Evolutionary conservation across 2,329 filamentous ascomycete genomes (phyloP).

Genomic region (Talaromyces sp.): DNA sequence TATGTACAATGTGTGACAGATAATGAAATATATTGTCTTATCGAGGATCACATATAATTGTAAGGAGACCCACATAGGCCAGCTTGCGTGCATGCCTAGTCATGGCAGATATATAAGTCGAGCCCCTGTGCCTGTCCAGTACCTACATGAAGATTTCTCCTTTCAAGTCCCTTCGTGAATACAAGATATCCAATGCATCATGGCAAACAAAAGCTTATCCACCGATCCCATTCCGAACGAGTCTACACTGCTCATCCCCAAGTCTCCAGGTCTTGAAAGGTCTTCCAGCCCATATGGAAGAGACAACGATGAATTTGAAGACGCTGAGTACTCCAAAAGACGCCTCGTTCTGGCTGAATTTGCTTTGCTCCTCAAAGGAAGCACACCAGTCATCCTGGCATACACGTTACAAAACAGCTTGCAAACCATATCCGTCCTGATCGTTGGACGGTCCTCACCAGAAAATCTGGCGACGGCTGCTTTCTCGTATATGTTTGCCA

Average conservation of each 20-base stretch:
- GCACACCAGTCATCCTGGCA: constrained; percentile 74
- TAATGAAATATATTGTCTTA: background rate
- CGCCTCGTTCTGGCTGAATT: constrained; percentile 56
- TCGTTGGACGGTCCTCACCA: constrained; percentile 74
- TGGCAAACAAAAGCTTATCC: background rate
- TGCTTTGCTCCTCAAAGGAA: constrained; percentile 64
- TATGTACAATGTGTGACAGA: too few species aligned
- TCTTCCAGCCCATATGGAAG: constrained; percentile 11
- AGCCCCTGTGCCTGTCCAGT: background rate
- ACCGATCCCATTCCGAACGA: constrained; percentile 20
- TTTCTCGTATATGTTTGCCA: constrained; percentile 91
- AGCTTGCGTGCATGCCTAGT: background rate
- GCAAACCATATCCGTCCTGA: constrained; percentile 76
- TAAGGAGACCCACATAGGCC: background rate
- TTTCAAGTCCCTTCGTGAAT: too few species aligned
- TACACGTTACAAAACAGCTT: constrained; percentile 83
- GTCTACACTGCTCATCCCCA: constrained; percentile 29
- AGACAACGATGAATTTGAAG: background rate
- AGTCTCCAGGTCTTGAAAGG: constrained; percentile 19
- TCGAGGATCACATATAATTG: background rate
- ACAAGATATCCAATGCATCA: background rate
- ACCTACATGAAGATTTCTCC: too few species aligned
- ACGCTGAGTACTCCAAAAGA: constrained; percentile 29
- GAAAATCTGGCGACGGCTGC: constrained; percentile 77
- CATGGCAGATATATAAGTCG: background rate